These are phyloP conservation scores for Pleurotus tuber-regium DNA, from an alignment of 768 basidiomycete genomes.

Conservation along the genomic window DNA sequence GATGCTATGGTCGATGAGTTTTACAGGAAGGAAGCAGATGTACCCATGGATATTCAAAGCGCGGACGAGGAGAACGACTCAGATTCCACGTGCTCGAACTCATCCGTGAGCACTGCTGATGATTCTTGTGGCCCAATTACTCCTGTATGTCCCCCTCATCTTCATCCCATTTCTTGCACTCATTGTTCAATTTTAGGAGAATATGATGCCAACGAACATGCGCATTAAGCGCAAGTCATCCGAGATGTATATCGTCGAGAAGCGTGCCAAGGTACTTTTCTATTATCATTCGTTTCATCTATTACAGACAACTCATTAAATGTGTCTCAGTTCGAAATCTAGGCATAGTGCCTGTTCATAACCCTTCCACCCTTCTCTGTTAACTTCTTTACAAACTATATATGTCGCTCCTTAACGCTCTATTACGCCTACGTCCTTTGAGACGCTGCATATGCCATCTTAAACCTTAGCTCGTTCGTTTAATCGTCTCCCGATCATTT, in stretches of 20 bases:
- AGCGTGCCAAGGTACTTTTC: slow-evolving; percentile 35
- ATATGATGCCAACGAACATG: slow-evolving; percentile 19
- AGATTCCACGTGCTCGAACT: slow-evolving; percentile 21
- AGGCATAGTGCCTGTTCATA: too few species aligned
- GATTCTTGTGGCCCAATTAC: not conserved
- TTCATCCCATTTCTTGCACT: not conserved
- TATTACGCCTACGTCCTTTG: not conserved
- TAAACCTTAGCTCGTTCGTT: too few species aligned
- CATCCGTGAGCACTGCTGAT: slow-evolving; percentile 24
- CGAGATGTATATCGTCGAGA: slow-evolving; percentile 28
- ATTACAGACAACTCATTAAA: not conserved
- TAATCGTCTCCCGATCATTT: too few species aligned
- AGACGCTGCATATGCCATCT: too few species aligned
- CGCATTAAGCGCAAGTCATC: slow-evolving; percentile 37
- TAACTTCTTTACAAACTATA: not conserved
- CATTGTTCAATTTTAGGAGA: slow-evolving; percentile 11
- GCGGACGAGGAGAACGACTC: slow-evolving; percentile 14
- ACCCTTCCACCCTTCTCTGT: too few species aligned
- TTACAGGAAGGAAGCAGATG: slow-evolving; percentile 1
- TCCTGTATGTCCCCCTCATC: slow-evolving; percentile 1
- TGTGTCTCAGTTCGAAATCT: too few species aligned
- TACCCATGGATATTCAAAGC: not conserved
- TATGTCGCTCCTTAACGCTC: slow-evolving; percentile 6
- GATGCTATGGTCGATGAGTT: slow-evolving; percentile 2
- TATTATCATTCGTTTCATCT: not conserved